These are phyloP conservation scores for Afroboletus lepidellus DNA, from an alignment of 1,284 basidiomycete genomes.

Conservation along the genomic window DNA sequence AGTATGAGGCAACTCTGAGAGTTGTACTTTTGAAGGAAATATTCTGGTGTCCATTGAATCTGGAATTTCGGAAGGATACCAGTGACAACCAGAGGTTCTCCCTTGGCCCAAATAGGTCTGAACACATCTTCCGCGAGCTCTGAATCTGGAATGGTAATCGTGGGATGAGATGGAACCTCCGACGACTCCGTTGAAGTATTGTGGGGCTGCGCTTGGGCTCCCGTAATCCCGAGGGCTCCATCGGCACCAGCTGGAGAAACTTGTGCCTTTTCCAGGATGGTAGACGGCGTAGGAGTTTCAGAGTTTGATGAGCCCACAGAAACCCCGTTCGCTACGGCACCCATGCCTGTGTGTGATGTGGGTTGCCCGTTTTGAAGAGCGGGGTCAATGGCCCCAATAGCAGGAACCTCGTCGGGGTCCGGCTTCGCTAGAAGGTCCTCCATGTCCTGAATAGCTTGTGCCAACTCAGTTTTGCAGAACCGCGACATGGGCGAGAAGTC, in stretches of 20 bases:
- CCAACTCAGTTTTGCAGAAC: conserved; percentile 67
- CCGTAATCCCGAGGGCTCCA: conserved; percentile 6
- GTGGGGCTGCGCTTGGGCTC: conserved; percentile 11
- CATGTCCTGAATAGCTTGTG: conserved; percentile 67
- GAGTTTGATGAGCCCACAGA: conserved; percentile 11
- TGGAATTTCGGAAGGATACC: conserved; percentile 61
- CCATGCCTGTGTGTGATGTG: conserved; percentile 1
- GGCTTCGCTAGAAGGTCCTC: conserved; percentile 44
- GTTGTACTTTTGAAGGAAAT: conserved; percentile 73
- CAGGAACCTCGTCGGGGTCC: conserved; percentile 28
- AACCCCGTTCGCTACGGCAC: conserved; percentile 11
- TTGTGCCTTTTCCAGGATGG: conserved; percentile 12
- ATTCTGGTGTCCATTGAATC: conserved; percentile 77
- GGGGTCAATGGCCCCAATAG: conserved; percentile 25
- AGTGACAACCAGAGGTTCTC: conserved; percentile 76
- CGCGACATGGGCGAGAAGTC: conserved; percentile 82
- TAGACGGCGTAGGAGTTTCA: conserved; percentile 2
- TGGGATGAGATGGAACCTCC: conserved; percentile 44
- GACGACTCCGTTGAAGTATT: conserved; percentile 18
- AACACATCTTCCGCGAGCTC: conserved; percentile 64
- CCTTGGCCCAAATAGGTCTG: conserved; percentile 66
- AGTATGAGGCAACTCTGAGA: conserved; percentile 69
- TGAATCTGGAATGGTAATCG: conserved; percentile 45
- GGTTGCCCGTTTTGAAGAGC: conserved; percentile 19
- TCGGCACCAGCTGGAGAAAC: conserved; percentile 6